Evolutionary conservation across 371 early-diverging fungal genomes (phyloP).

Genomic region (Mucor sp.): DNA sequence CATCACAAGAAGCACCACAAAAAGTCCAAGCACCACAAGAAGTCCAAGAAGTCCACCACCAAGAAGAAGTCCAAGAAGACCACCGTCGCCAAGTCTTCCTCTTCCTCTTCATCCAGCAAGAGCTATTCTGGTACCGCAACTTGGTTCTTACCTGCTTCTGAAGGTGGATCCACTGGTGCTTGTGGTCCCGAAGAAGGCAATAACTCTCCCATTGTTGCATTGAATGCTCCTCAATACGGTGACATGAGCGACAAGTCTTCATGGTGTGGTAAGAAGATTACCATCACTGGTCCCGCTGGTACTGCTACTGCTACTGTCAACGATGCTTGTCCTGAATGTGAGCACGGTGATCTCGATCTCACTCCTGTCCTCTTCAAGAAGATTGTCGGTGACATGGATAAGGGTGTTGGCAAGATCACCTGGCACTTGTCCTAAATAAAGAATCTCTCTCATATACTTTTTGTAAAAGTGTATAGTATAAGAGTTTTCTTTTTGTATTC

Average conservation of each 20-base stretch:
- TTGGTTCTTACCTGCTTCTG: constrained; percentile 26
- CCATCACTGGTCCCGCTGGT: constrained; percentile 28
- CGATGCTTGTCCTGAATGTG: constrained; percentile 33
- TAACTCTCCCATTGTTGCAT: constrained; percentile 24
- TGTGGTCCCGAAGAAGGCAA: constrained; percentile 28
- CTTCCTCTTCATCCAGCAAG: background rate
- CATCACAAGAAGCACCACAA: constrained; percentile 8
- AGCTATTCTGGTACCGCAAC: constrained; percentile 29
- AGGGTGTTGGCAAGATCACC: constrained; percentile 24
- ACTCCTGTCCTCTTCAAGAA: constrained; percentile 61
- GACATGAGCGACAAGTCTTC: constrained; percentile 20
- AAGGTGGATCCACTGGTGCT: constrained; percentile 34
- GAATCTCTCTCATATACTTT: background rate
- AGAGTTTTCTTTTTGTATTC: background rate
- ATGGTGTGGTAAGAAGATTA: constrained; percentile 34
- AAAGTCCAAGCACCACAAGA: background rate
- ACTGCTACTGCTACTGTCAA: constrained; percentile 19
- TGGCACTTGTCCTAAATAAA: constrained; percentile 19
- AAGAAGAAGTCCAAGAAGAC: constrained; percentile 5
- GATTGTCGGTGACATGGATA: constrained; percentile 25
- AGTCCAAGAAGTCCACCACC: background rate
- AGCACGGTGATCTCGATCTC: constrained; percentile 45
- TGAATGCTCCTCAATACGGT: constrained; percentile 35
- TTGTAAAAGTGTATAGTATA: background rate
- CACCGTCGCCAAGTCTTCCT: background rate